Conservation (phyloP, 768 basidiomycete species). For the Xerocomus potaroensis region DNA sequence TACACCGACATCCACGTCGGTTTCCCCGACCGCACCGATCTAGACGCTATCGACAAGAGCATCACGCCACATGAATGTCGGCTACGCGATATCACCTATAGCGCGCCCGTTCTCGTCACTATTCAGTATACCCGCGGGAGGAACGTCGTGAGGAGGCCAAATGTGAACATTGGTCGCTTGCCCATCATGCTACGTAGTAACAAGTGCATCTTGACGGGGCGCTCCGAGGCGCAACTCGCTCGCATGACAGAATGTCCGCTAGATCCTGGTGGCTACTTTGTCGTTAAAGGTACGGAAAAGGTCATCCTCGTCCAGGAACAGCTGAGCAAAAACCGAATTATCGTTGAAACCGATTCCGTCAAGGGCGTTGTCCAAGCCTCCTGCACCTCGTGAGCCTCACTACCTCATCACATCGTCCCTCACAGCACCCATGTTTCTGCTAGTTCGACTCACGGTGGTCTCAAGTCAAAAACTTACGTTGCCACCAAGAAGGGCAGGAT, state of each 20-base stretch:
- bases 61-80: slow-evolving; percentile 98
- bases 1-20: slow-evolving; percentile 95
- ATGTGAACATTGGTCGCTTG: slow-evolving; percentile 84
- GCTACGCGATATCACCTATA: slow-evolving; percentile 91
- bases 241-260: slow-evolving; percentile 95
- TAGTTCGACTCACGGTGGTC: slow-evolving; percentile 76
- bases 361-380: slow-evolving; percentile 93
- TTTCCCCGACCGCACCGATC: slow-evolving; percentile 85
- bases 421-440: slow-evolving; percentile 3
- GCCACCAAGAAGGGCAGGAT: slow-evolving; percentile 92
- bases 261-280: slow-evolving; percentile 99
- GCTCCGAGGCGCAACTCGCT: slow-evolving; percentile 78
- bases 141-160: slow-evolving; percentile 75
- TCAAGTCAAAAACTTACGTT: slow-evolving; percentile 98
- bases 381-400: slow-evolving; percentile 80
- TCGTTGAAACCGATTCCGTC: slow-evolving; percentile 89
- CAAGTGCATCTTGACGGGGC: slow-evolving; percentile 85
- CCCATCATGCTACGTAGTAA: slow-evolving; percentile 97
- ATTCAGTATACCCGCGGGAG: slow-evolving; percentile 93
- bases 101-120: slow-evolving; percentile 88
- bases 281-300: slow-evolving; percentile 98
- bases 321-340: slow-evolving; percentile 97
- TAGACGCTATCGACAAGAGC: slow-evolving; percentile 68
- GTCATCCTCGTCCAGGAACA: slow-evolving; percentile 99
- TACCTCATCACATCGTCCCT: slow-evolving; percentile 5